phyloP scores from a whole-genome alignment of 176 grass and related monocot species.

The Aegilops tauschii region DNA sequence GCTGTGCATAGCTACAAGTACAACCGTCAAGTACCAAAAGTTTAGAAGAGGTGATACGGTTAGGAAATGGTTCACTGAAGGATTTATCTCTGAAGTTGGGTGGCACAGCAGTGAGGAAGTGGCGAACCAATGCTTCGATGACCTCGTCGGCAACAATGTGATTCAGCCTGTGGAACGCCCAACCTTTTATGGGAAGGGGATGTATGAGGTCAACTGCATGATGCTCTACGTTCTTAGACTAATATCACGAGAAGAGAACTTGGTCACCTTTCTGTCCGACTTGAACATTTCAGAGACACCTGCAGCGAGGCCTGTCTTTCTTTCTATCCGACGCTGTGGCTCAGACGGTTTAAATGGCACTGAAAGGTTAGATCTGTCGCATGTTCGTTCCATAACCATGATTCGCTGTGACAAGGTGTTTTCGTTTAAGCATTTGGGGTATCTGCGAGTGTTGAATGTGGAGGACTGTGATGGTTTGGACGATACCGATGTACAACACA shows the following conservation, averaged over 20 bases:
- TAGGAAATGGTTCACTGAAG: slow-evolving; percentile 22
- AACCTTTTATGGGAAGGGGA: not conserved
- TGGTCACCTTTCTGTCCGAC: not conserved
- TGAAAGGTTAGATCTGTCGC: not conserved
- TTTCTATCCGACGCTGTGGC: not conserved
- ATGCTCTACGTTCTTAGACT: not conserved
- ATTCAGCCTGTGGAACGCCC: not conserved
- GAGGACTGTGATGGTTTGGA: slow-evolving; percentile 14
- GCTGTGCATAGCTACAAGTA: slow-evolving; percentile 1
- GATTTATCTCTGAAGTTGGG: not conserved
- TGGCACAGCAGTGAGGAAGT: not conserved
- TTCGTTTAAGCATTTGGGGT: not conserved
- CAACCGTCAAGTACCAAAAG: not conserved
- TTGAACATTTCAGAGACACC: not conserved
- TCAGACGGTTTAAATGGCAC: not conserved
- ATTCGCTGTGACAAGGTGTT: not conserved
- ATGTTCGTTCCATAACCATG: not conserved
- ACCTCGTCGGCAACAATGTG: slow-evolving; percentile 18
- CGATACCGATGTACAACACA: not conserved
- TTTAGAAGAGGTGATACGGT: not conserved
- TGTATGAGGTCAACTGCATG: slow-evolving; percentile 7
- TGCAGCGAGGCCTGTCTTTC: not conserved
- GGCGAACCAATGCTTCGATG: slow-evolving; percentile 3
- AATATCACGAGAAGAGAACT: not conserved
- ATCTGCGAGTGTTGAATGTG: slow-evolving; percentile 2